These are phyloP conservation scores for Alliaria petiolata DNA, from an alignment of 345 rosid species.

Conservation along the genomic window DNA sequence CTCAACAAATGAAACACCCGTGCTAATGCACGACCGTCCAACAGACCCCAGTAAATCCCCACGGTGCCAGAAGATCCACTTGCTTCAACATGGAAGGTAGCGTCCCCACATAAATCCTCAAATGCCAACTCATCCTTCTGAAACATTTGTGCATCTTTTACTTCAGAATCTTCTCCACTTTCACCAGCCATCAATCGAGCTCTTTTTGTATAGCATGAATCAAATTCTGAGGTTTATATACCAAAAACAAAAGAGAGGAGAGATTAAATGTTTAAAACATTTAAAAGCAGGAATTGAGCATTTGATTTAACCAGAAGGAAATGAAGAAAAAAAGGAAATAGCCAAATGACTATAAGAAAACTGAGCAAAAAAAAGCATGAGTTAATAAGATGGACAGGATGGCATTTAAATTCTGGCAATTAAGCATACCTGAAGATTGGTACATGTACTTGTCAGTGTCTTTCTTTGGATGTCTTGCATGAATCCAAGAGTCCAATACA, in stretches of 20 bases:
- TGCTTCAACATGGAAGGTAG: constrained; percentile 47
- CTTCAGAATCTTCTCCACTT: constrained; percentile 57
- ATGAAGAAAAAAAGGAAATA: neutral
- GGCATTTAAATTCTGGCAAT: too few species aligned
- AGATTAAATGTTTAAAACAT: constrained; percentile 15
- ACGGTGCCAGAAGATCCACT: constrained; percentile 35
- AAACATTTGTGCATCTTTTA: constrained; percentile 48
- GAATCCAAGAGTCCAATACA: constrained; percentile 96
- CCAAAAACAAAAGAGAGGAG: constrained; percentile 24
- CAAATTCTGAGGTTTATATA: constrained; percentile 47
- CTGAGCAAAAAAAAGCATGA: constrained; percentile 1
- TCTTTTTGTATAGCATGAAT: constrained; percentile 68
- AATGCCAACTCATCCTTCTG: constrained; percentile 52
- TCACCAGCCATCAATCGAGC: constrained; percentile 63
- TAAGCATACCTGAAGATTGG: constrained; percentile 71
- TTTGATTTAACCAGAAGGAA: neutral
- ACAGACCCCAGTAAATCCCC: constrained; percentile 67
- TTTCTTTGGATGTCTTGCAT: constrained; percentile 87
- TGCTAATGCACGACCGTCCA: constrained; percentile 74
- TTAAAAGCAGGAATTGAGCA: neutral
- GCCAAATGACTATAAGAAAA: neutral
- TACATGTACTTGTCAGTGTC: constrained; percentile 73
- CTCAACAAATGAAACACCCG: constrained; percentile 83
- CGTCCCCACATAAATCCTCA: constrained; percentile 75
- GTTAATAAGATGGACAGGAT: too few species aligned